These are phyloP conservation scores for Solanum tarijense DNA, from an alignment of 257 asterid genomes.

Conservation along the genomic window DNA sequence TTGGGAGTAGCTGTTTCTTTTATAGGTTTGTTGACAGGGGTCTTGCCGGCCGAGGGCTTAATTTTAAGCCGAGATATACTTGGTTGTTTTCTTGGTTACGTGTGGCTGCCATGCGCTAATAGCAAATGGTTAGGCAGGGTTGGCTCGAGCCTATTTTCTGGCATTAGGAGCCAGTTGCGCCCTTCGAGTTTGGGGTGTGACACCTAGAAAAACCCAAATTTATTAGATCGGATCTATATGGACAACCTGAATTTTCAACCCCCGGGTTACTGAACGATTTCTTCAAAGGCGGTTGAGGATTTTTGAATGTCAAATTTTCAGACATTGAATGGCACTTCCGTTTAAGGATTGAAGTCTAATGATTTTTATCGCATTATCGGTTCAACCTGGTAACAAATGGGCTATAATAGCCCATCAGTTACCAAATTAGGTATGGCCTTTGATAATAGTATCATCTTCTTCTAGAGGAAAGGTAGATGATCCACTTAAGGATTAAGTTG, in stretches of 20 bases:
- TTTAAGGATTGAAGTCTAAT: not conserved
- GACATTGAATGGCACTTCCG: not conserved
- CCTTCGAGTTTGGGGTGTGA: too few relatives aligned
- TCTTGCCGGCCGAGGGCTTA: too few relatives aligned
- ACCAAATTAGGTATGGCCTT: not conserved
- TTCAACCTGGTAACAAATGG: not conserved
- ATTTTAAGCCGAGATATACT: too few relatives aligned
- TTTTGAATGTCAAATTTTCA: not conserved
- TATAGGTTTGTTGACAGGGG: too few relatives aligned
- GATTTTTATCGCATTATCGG: not conserved
- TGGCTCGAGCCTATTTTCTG: too few relatives aligned
- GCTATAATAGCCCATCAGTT: slow-evolving; percentile 1
- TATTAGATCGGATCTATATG: not conserved
- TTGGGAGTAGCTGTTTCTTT: too few relatives aligned
- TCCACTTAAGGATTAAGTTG: not conserved
- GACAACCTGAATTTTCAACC: not conserved
- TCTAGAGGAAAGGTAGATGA: not conserved
- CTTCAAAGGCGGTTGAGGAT: not conserved
- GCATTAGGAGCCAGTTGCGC: too few relatives aligned
- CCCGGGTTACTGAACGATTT: not conserved
- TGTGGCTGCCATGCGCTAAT: too few relatives aligned
- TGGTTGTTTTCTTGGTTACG: too few relatives aligned
- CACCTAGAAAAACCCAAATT: not conserved
- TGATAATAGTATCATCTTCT: not conserved
- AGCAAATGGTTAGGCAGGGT: too few relatives aligned